Evolutionary conservation across 2,329 filamentous ascomycete genomes (phyloP), one percentile per base, ranked within the genome.

Genomic region (Colletotrichum destructivum): DNA sequence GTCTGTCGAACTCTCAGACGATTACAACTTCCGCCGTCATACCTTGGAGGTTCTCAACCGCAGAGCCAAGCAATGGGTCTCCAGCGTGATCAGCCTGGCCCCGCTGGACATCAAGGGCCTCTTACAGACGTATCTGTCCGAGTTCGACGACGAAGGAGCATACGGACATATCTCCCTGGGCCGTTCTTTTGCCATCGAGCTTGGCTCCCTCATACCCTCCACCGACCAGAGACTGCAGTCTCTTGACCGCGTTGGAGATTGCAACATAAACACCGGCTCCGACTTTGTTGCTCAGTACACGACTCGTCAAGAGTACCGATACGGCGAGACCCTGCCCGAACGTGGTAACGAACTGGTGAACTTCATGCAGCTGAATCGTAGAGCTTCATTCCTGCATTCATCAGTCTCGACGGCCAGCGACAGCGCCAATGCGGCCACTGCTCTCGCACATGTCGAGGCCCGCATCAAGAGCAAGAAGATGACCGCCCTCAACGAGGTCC

Each of bases 231-330:
- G 94, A 74, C 87, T 99, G 52, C 91, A 89, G 76, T 95, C 94
- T 8, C 91, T 99, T 60, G 94, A 97, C 75, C 88, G 88, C 46
- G 88, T 93, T 74, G 91, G 92, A 21, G 90, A 92, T 59, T 90
- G 90, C 65, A 90, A 90, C 73, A 92, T 98, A 80, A 98, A 98
- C 79, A 95, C 95, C 13, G 95, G 94, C 0, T 98, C 96, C 2
- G 96, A 98, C 79, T 98, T 99, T 77, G 91, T 99, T 78, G 95
- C 96, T 2, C 96, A 99, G 79, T 99, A 99, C 80, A 98, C 96
- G 4, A 97, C 95, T 35, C 93, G 96, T 47, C 97, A 99, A 80
- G 95, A 98, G 78, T 99, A 99, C 81, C 91, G 95, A 68, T 96
- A 96, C 78, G 91, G 94, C 13, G 94, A 98, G 79, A 89, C 90